Base-by-base conservation (phyloP, 352 stramenopile species). In the Phytophthora niederhauseri region DNA sequence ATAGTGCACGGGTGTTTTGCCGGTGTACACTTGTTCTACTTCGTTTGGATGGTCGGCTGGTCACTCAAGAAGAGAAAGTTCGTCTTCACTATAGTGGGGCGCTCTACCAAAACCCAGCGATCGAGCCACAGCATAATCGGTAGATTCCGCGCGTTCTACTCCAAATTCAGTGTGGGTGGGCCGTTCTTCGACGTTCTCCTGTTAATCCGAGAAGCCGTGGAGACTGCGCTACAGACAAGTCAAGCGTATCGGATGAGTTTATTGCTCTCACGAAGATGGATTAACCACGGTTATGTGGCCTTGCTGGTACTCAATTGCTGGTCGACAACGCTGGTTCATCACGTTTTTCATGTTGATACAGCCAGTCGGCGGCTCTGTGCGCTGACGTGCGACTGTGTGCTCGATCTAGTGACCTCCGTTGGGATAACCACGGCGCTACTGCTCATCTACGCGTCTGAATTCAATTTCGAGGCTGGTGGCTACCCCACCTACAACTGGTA, bases 301-400 rank as follows among this genome's bases (percentile, higher is more conserved):
- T 34, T 81, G 0, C 43, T 81, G 20, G 57, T 74, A 12, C 24
- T 78, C 20, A 81, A 81, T 22, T 81, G 74, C 46, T 75, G 66
- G 70, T 49, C 28, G 0, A 61, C 64, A n/a, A 14, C 66, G 6
- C n/a, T 75, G 2, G 28, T 78, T 0, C 54, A 64, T 19, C 55
- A 9, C 7, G 9, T 57, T 38, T 70, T 75, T 15, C 56, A 57
- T 2, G 1, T 2, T 14, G 30, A 15, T n/a, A 12, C 17, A 19
- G 26, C 17, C 11, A 62, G 38, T 9, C 36, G 61, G 0, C 46
- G 64, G 0, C 36, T 78, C 11, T 55, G 60, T 3, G 45, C 58
- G 0, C 43, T 80, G n/a, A 38, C 69, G 1, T 55, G 36, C 8
- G 66, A 76, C 48, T 64, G 70, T 24, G n/a, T 64, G 9, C 62